Percentiles rank a stretch among this genome's conserved stretches.
Evolutionary conservation across 2,329 filamentous ascomycete genomes (phyloP).

Genomic region (Diaporthe destruens): DNA sequence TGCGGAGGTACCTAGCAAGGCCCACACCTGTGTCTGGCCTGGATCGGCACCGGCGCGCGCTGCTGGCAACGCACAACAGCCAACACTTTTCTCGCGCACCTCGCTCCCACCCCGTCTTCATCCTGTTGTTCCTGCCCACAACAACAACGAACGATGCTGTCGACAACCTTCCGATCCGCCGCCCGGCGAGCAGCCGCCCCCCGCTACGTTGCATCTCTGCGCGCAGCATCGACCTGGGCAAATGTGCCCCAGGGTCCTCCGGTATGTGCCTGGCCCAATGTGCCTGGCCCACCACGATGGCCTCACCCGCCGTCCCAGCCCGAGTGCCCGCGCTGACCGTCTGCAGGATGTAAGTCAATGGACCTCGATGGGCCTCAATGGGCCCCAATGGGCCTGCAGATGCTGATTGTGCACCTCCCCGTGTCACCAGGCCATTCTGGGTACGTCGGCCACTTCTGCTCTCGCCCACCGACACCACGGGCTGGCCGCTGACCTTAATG

Average conservation of each 20-base stretch:
- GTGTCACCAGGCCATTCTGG: constrained; percentile 76
- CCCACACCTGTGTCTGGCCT: background rate
- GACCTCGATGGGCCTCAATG: background rate
- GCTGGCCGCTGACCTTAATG: background rate
- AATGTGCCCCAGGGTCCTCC: constrained; percentile 89
- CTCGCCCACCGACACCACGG: background rate
- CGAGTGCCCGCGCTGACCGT: constrained; percentile 41
- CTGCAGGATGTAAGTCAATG: constrained; percentile 41
- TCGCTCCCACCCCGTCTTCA: background rate
- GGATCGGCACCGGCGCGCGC: constrained; percentile 18
- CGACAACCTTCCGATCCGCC: constrained; percentile 63
- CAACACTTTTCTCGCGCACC: background rate
- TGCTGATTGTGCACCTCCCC: constrained; percentile 46
- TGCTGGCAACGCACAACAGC: constrained; percentile 7
- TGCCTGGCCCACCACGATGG: constrained; percentile 53
- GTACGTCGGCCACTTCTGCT: constrained; percentile 59
- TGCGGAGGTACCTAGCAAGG: constrained; percentile 10
- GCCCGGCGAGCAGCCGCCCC: constrained; percentile 60
- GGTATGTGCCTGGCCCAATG: constrained; percentile 53
- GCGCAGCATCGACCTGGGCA: constrained; percentile 85
- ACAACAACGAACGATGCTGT: constrained; percentile 63
- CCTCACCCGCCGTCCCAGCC: constrained; percentile 46
- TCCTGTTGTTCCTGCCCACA: constrained; percentile 5
- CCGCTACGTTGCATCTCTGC: constrained; percentile 58
- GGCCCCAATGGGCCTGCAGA: constrained; percentile 6